Percentiles rank a stretch among this genome's conserved stretches.
Evolutionary conservation across 768 basidiomycete genomes (phyloP).

Genomic region (Xanthoconium purpureum): DNA sequence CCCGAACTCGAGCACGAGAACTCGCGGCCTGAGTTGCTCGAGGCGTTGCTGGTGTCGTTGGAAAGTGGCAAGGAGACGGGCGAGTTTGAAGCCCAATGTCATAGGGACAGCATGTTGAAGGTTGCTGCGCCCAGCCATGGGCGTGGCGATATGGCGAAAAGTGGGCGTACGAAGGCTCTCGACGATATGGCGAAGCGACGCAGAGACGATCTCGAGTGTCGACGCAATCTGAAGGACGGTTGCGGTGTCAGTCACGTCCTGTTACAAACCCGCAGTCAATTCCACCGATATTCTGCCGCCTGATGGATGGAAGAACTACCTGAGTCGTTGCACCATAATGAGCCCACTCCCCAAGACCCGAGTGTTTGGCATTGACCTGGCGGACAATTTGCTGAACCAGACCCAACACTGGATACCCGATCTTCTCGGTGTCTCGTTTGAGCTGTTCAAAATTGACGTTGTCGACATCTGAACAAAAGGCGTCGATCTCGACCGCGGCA

Average conservation of each 20-base stretch:
- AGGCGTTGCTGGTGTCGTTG: slow-evolving; percentile 39
- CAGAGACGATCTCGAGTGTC: slow-evolving; percentile 36
- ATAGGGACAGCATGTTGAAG: slow-evolving; percentile 49
- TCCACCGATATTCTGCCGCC: background rate
- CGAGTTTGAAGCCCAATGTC: slow-evolving; percentile 46
- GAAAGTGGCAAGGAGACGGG: slow-evolving; percentile 43
- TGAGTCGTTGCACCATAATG: slow-evolving; percentile 51
- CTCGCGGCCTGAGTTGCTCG: slow-evolving; percentile 34
- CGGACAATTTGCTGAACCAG: slow-evolving; percentile 44
- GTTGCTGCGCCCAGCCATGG: slow-evolving; percentile 47
- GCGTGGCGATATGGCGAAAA: slow-evolving; percentile 34
- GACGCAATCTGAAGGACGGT: slow-evolving; percentile 41
- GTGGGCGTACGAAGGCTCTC: slow-evolving; percentile 30
- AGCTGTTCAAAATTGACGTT: slow-evolving; percentile 40
- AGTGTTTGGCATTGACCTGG: slow-evolving; percentile 31
- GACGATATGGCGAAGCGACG: slow-evolving; percentile 30
- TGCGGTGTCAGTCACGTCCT: slow-evolving; percentile 51
- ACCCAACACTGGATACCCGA: slow-evolving; percentile 45
- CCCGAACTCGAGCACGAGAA: slow-evolving; percentile 43
- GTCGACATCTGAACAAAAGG: slow-evolving; percentile 34
- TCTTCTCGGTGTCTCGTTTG: slow-evolving; percentile 38
- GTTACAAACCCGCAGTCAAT: background rate
- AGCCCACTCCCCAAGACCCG: slow-evolving; percentile 44
- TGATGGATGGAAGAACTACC: slow-evolving; percentile 21
- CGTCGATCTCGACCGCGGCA: slow-evolving; percentile 35